Conservation (phyloP, 2,329 filamentous ascomycete genomes). For the Colletotrichum lupini region DNA sequence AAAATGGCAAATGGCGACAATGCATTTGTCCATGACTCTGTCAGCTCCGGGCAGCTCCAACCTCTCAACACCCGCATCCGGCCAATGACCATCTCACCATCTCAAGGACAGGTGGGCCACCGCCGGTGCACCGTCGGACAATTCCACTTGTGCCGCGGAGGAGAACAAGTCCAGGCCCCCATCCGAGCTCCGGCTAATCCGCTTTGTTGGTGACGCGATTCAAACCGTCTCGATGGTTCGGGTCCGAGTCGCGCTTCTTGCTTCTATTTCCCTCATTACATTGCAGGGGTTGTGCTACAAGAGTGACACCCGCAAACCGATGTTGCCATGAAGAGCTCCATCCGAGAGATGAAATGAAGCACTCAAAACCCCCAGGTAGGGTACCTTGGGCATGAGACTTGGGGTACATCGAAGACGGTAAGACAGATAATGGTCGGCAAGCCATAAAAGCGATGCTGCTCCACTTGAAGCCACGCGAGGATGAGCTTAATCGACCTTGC, state of each 20-base stretch:
- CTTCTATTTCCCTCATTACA: constrained; percentile 4
- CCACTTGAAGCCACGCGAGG: not conserved
- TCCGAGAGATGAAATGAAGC: not conserved
- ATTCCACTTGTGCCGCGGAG: constrained; percentile 17
- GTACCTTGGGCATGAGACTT: not conserved
- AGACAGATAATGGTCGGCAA: not conserved
- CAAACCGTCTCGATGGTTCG: constrained; percentile 20
- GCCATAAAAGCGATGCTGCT: not conserved
- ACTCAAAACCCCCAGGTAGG: not conserved
- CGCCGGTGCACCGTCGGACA: not conserved
- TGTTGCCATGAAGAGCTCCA: constrained; percentile 1
- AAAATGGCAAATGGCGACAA: constrained; percentile 2
- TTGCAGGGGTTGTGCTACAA: not conserved
- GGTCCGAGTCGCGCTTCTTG: constrained; percentile 4
- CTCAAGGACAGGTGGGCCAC: not conserved
- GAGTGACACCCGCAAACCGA: not conserved
- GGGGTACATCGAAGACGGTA: not conserved
- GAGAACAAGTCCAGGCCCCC: constrained; percentile 14
- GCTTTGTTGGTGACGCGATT: constrained; percentile 19
- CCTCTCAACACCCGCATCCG: not conserved
- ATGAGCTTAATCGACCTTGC: not conserved
- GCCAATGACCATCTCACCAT: not conserved
- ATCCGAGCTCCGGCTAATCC: constrained; percentile 3
- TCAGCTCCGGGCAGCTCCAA: not conserved
- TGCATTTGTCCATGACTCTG: constrained; percentile 7